phyloP scores from a whole-genome alignment of 2,329 filamentous ascomycete species.

The Pseudogymnoascus sp. region DNA sequence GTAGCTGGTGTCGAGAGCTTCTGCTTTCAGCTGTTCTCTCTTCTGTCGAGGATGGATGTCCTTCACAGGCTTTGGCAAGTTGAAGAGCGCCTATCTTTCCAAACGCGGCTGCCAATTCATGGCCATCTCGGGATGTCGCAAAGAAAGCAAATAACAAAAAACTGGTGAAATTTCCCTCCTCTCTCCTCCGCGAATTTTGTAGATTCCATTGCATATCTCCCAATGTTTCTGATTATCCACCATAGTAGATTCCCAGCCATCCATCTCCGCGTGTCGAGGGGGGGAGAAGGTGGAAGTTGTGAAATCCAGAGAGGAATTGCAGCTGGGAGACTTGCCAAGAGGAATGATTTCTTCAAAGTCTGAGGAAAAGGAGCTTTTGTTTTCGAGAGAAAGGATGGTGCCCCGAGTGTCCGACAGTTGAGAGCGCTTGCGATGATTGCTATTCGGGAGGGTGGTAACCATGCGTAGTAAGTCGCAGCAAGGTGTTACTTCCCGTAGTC shows the following conservation, averaged over 20 bases:
- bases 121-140: neutral
- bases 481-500: neutral
- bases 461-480: no score
- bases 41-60: no score
- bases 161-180: neutral
- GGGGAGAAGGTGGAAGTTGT: neutral
- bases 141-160: neutral
- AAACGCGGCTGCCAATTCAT: no score
- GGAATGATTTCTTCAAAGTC: neutral
- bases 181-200: neutral
- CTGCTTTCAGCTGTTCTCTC: no score
- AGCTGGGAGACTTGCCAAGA: neutral
- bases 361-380: neutral
- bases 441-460: neutral
- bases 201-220: neutral
- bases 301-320: neutral
- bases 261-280: neutral
- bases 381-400: neutral
- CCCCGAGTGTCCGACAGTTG: neutral
- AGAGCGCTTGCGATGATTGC: neutral
- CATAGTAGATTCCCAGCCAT: neutral
- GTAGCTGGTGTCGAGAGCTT: no score
- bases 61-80: no score
- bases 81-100: no score
- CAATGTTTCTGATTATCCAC: neutral